These are phyloP conservation scores for Phytophthora kernoviae DNA, from an alignment of 352 stramenopile genomes.

Conservation along the genomic window DNA sequence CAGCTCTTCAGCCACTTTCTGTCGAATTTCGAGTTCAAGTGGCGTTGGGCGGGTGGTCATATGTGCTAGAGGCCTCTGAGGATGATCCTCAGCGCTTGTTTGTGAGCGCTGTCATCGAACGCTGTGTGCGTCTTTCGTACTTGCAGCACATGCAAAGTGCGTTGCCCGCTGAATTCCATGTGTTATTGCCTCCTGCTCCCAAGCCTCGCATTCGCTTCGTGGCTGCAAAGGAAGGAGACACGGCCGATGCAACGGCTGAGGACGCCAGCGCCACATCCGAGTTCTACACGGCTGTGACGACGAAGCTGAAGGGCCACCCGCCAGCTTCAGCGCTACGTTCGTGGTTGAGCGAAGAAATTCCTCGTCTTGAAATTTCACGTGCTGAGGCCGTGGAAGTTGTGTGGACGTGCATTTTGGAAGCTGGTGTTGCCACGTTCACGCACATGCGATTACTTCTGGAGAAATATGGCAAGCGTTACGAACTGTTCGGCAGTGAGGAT, in stretches of 20 bases:
- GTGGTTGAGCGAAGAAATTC: constrained; percentile 68
- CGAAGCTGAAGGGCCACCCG: constrained; percentile 77
- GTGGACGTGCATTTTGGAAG: constrained; percentile 77
- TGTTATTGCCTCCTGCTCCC: constrained; percentile 71
- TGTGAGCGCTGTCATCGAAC: constrained; percentile 84
- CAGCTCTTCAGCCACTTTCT: constrained; percentile 86
- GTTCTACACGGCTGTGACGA: constrained; percentile 63
- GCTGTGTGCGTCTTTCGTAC: constrained; percentile 85
- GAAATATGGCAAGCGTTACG: constrained; percentile 67
- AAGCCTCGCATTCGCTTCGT: constrained; percentile 75
- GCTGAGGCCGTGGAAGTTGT: constrained; percentile 71
- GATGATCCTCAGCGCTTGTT: constrained; percentile 86
- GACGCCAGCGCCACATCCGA: constrained; percentile 28
- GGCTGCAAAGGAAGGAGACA: constrained; percentile 25
- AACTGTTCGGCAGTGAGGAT: constrained; percentile 51
- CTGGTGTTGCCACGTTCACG: constrained; percentile 81
- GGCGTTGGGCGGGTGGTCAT: constrained; percentile 77
- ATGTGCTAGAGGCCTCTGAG: constrained; percentile 78
- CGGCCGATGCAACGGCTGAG: constrained; percentile 2
- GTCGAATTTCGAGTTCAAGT: constrained; percentile 91
- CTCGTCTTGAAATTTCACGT: constrained; percentile 44
- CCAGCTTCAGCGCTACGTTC: constrained; percentile 49
- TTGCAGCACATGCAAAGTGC: constrained; percentile 83
- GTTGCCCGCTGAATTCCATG: constrained; percentile 77
- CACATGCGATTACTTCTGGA: constrained; percentile 82